A percentile compares a stretch with the other conserved stretches of the same genome.
Evolutionary conservation across 164 flowering plant genomes (phyloP).

Genomic region (Magnolia officinalis): DNA sequence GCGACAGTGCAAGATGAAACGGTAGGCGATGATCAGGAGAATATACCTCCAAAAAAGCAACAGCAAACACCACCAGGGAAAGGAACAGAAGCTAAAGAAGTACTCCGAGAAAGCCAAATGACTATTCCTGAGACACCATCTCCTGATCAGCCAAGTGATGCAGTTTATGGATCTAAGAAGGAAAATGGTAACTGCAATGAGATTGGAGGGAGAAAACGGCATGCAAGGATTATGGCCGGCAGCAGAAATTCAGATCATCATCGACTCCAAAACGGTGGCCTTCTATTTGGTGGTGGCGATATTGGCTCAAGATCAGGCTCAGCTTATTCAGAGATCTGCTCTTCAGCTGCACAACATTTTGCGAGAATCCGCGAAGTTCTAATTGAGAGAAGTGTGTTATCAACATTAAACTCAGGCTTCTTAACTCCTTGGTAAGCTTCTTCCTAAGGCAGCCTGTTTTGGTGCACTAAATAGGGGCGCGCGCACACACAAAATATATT

Average conservation of each 20-base stretch:
- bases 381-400: conserved; percentile 78
- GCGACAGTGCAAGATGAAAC: conserved; percentile 28
- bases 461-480: too few relatives aligned
- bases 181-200: conserved; percentile 59
- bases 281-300: conserved; percentile 49
- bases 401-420: conserved; percentile 86
- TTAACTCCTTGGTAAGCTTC: conserved; percentile 81
- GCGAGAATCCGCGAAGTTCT: conserved; percentile 92
- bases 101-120: conserved; percentile 66
- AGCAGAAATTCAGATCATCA: conserved; percentile 39
- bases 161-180: conserved; percentile 40
- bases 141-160: conserved; percentile 82
- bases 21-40: conserved; percentile 54
- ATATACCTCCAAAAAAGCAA: conserved; percentile 65
- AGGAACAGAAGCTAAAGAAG: conserved; percentile 47
- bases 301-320: conserved; percentile 55
- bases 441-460: neutral
- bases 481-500: too few relatives aligned
- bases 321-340: conserved; percentile 74
- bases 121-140: conserved; percentile 98
- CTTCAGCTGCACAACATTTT: conserved; percentile 87
- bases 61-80: conserved; percentile 77
- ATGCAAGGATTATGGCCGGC: conserved; percentile 42
- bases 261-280: conserved; percentile 37
- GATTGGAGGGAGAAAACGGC: conserved; percentile 61